These are phyloP conservation scores for Hyaloperonospora arabidopsidis DNA, from an alignment of 352 stramenopile genomes.

Conservation along the genomic window DNA sequence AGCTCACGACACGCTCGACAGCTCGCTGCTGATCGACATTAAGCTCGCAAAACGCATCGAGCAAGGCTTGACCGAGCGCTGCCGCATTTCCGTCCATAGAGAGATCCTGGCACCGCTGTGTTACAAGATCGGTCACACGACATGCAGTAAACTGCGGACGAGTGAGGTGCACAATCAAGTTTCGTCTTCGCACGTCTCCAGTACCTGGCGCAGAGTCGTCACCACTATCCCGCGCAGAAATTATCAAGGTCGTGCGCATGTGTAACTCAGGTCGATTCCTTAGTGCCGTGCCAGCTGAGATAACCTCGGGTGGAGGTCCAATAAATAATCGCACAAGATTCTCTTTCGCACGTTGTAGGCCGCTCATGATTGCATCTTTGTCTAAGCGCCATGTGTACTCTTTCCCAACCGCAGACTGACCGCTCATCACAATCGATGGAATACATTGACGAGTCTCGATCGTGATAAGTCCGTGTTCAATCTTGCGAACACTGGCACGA, in stretches of 20 bases:
- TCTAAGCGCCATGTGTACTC: slow-evolving; percentile 70
- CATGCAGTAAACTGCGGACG: slow-evolving; percentile 54
- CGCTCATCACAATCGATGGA: slow-evolving; percentile 45
- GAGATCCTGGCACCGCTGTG: slow-evolving; percentile 26
- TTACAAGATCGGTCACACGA: slow-evolving; percentile 35
- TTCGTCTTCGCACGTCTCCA: slow-evolving; percentile 45
- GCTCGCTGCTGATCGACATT: slow-evolving; percentile 75
- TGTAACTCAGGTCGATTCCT: slow-evolving; percentile 30
- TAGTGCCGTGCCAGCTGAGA: slow-evolving; percentile 34
- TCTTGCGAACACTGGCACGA: slow-evolving; percentile 36
- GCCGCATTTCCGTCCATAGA: slow-evolving; percentile 10
- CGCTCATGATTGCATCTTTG: slow-evolving; percentile 60
- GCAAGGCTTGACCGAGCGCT: slow-evolving; percentile 20
- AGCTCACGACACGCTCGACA: slow-evolving; percentile 70
- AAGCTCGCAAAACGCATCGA: slow-evolving; percentile 50
- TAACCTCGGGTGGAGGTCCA: slow-evolving; percentile 36
- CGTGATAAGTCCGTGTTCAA: slow-evolving; percentile 41
- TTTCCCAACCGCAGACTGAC: slow-evolving; percentile 50
- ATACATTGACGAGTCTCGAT: slow-evolving; percentile 55
- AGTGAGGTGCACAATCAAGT: slow-evolving; percentile 55
- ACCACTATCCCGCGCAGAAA: slow-evolving; percentile 9
- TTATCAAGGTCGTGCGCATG: slow-evolving; percentile 15
- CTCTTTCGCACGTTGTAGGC: slow-evolving; percentile 62
- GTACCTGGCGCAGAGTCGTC: slow-evolving; percentile 17
- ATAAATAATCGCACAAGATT: slow-evolving; percentile 73